These are phyloP conservation scores for Penicillium rolfsii DNA, from an alignment of 2,329 filamentous ascomycete species.

Conservation along the genomic window DNA sequence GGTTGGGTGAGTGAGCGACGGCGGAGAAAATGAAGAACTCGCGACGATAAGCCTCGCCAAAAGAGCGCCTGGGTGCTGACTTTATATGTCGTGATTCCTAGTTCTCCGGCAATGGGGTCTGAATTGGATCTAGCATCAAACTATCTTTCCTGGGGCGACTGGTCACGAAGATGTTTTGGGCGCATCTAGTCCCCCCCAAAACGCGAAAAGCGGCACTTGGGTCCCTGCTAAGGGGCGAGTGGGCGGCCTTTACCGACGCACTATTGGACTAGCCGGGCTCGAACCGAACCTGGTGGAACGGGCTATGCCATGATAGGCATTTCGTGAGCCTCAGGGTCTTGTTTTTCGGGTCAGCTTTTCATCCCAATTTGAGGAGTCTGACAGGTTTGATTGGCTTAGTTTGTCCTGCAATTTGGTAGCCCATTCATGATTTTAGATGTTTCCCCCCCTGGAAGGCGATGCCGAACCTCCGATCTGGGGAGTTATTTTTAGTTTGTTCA, in stretches of 20 bases:
- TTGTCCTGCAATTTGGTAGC: not conserved
- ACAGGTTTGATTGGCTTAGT: not conserved
- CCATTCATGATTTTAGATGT: not conserved
- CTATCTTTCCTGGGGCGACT: not conserved
- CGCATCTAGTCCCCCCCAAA: conserved; percentile 3
- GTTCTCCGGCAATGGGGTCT: conserved; percentile 1
- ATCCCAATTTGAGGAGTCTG: not conserved
- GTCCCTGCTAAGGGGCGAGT: conserved; percentile 16
- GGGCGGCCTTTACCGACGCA: conserved; percentile 1
- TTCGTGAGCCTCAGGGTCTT: conserved; percentile 5
- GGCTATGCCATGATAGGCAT: not conserved
- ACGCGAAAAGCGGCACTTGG: conserved; percentile 2
- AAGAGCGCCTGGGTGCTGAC: not conserved
- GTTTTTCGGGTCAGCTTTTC: not conserved
- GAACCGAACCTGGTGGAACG: not conserved
- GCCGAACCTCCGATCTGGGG: conserved; percentile 4
- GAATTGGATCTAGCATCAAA: conserved; percentile 11
- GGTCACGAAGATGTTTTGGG: not conserved
- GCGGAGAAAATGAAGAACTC: not conserved
- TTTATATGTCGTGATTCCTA: conserved; percentile 10
- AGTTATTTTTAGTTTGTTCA: not conserved
- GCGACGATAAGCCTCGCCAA: not conserved
- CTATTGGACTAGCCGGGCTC: conserved; percentile 3
- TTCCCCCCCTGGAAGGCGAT: not conserved
- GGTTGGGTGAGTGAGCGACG: conserved; percentile 6